A percentile compares a stretch with the other conserved stretches of the same genome.
Evolutionary conservation across 768 basidiomycete genomes (phyloP).

Genomic region (Exidia glandulosa): DNA sequence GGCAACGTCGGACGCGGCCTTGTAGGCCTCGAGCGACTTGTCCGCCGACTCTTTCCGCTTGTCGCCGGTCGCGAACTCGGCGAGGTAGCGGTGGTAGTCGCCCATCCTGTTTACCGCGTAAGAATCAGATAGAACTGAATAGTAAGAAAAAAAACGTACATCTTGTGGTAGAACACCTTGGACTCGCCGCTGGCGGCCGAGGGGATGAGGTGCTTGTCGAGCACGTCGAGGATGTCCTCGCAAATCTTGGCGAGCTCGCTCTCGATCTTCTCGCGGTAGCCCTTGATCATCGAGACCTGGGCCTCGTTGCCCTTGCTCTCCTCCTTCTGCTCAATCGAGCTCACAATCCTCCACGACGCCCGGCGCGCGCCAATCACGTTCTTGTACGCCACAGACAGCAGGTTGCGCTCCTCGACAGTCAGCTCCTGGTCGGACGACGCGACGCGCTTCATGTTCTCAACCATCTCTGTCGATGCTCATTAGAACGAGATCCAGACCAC

Average conservation of each 20-base stretch:
- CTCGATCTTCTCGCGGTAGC: constrained; percentile 67
- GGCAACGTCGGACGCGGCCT: constrained; percentile 76
- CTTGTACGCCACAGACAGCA: constrained; percentile 85
- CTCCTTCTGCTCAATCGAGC: constrained; percentile 62
- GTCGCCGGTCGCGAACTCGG: constrained; percentile 68
- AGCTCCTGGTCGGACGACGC: constrained; percentile 56
- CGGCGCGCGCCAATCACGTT: constrained; percentile 80
- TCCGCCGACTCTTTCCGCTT: constrained; percentile 60
- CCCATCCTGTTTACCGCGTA: constrained; percentile 32
- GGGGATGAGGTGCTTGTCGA: constrained; percentile 53
- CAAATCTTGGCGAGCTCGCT: constrained; percentile 65
- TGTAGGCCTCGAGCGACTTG: constrained; percentile 74
- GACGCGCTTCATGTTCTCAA: constrained; percentile 66
- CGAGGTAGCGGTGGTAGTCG: constrained; percentile 86
- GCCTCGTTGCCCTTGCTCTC: constrained; percentile 36
- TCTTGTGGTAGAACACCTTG: constrained; percentile 83
- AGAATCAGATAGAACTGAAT: not conserved
- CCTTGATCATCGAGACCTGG: constrained; percentile 56
- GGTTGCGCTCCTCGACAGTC: constrained; percentile 76
- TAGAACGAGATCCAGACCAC: not conserved
- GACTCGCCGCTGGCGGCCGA: constrained; percentile 65
- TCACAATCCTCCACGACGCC: constrained; percentile 75
- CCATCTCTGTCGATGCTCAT: constrained; percentile 52
- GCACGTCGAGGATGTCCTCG: constrained; percentile 62
- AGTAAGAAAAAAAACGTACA: constrained; percentile 22